Evolutionary conservation across 768 basidiomycete genomes (phyloP).

Genomic region (Steccherinum ochraceum): DNA sequence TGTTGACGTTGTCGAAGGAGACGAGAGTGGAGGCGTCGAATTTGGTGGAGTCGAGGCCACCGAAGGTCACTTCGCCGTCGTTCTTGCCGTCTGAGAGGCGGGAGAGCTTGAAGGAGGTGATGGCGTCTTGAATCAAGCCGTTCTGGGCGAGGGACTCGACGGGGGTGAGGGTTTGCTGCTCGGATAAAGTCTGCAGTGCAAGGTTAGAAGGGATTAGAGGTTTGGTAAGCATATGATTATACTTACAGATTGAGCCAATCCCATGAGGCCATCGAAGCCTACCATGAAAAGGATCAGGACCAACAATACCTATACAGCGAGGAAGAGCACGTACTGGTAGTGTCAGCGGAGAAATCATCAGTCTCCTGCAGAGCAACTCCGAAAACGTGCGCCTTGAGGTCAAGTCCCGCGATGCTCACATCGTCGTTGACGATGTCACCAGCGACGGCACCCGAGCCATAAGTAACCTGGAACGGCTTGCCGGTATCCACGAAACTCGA

Average conservation of each 20-base stretch:
- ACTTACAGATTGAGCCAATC: conserved; percentile 64
- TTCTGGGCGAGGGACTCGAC: conserved; percentile 59
- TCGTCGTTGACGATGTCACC: conserved; percentile 62
- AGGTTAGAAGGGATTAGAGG: neutral
- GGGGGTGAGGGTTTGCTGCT: conserved; percentile 60
- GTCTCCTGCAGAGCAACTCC: conserved; percentile 60
- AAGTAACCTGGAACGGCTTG: conserved; percentile 52
- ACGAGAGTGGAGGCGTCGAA: conserved; percentile 55
- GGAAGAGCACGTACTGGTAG: conserved; percentile 19
- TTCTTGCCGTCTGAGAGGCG: conserved; percentile 63
- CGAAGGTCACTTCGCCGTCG: conserved; percentile 81
- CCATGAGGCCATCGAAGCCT: conserved; percentile 72
- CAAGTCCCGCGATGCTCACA: conserved; percentile 56
- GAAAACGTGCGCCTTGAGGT: conserved; percentile 53
- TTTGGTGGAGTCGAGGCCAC: conserved; percentile 65
- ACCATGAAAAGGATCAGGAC: conserved; percentile 10
- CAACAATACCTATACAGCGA: too few relatives aligned
- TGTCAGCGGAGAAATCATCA: conserved; percentile 47
- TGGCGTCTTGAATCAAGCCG: conserved; percentile 53
- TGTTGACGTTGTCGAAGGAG: conserved; percentile 57
- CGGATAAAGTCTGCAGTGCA: conserved; percentile 48
- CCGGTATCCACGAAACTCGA: conserved; percentile 52
- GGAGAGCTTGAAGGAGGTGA: conserved; percentile 77
- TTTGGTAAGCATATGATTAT: conserved; percentile 6
- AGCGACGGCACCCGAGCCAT: conserved; percentile 63